Conservation (phyloP, 1,284 basidiomycete genomes). For the Cryptococcus jaspeensis region DNA sequence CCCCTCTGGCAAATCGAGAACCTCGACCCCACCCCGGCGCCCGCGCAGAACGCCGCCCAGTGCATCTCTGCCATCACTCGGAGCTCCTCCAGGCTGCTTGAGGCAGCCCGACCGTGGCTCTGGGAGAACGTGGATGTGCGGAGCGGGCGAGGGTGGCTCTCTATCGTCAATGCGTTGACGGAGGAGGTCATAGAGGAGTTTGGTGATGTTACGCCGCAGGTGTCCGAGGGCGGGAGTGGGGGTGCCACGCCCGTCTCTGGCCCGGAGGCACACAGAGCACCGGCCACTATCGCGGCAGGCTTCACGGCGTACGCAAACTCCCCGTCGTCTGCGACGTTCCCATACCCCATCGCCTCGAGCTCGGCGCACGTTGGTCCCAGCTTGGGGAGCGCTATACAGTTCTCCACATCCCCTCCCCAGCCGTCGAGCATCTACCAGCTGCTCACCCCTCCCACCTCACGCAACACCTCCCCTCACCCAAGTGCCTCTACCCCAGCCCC, state of each 20-base stretch:
- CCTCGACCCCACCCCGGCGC: conserved; percentile 34
- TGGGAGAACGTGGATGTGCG: conserved; percentile 50
- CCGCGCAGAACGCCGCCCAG: conserved; percentile 18
- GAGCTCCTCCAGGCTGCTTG: conserved; percentile 29
- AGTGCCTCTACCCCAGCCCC: too few relatives aligned
- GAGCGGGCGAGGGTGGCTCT: conserved; percentile 49
- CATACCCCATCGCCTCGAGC: conserved; percentile 2
- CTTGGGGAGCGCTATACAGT: conserved; percentile 1
- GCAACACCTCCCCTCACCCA: conserved; percentile 31
- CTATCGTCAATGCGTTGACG: conserved; percentile 49
- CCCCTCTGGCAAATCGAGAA: conserved; percentile 24
- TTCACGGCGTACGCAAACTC: conserved; percentile 1
- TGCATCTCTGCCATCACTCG: conserved; percentile 28
- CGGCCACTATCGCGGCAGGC: conserved; percentile 4
- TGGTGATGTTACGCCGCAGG: neutral
- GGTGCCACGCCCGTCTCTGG: conserved; percentile 15
- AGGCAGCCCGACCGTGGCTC: conserved; percentile 46
- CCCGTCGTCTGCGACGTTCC: conserved; percentile 5
- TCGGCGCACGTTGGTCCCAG: neutral
- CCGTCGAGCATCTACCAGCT: conserved; percentile 29
- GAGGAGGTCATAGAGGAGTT: conserved; percentile 42
- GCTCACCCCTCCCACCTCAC: conserved; percentile 41
- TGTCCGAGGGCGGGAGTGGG: conserved; percentile 1
- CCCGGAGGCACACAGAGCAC: conserved; percentile 10
- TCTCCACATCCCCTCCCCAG: conserved; percentile 33